Conservation (phyloP, 164 flowering plant species). For the Paratinospora sagittata region DNA sequence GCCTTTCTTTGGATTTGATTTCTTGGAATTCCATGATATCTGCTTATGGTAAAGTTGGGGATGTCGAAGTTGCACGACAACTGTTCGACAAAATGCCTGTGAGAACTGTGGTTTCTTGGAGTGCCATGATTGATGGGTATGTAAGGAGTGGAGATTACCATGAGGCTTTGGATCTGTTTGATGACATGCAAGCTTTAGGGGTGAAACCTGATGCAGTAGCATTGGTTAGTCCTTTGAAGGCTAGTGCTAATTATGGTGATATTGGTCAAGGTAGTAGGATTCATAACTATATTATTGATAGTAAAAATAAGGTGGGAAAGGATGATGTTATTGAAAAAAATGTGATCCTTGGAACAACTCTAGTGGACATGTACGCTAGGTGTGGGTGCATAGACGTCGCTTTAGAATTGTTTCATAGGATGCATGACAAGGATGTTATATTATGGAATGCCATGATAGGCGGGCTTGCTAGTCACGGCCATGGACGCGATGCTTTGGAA, state of each 20-base stretch:
- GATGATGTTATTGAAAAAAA: conserved; percentile 9
- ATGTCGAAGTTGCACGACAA: conserved; percentile 9
- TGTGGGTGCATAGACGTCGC: conserved; percentile 18
- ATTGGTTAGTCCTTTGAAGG: conserved; percentile 18
- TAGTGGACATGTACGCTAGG: conserved; percentile 20
- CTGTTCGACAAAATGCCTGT: conserved; percentile 18
- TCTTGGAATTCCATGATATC: conserved; percentile 19
- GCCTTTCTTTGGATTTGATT: conserved; percentile 12
- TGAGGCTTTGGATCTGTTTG: conserved; percentile 13
- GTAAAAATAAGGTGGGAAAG: conserved; percentile 2
- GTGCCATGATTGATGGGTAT: conserved; percentile 20
- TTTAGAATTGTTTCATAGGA: conserved; percentile 5
- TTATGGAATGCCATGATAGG: conserved; percentile 20
- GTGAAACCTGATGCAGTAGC: conserved; percentile 9
- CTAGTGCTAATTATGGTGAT: conserved; percentile 18
- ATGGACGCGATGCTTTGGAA: conserved; percentile 15
- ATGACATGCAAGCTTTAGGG: conserved; percentile 12
- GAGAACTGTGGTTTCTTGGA: conserved; percentile 18
- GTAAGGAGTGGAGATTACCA: conserved; percentile 8
- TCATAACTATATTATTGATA: conserved; percentile 15
- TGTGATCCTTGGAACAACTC: conserved; percentile 17
- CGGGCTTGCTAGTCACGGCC: conserved; percentile 19
- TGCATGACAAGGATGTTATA: conserved; percentile 9
- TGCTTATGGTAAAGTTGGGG: conserved; percentile 16
- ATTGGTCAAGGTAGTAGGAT: conserved; percentile 19